These are phyloP conservation scores for Lactifluus volemus DNA, from an alignment of 768 basidiomycete species.

Conservation along the genomic window DNA sequence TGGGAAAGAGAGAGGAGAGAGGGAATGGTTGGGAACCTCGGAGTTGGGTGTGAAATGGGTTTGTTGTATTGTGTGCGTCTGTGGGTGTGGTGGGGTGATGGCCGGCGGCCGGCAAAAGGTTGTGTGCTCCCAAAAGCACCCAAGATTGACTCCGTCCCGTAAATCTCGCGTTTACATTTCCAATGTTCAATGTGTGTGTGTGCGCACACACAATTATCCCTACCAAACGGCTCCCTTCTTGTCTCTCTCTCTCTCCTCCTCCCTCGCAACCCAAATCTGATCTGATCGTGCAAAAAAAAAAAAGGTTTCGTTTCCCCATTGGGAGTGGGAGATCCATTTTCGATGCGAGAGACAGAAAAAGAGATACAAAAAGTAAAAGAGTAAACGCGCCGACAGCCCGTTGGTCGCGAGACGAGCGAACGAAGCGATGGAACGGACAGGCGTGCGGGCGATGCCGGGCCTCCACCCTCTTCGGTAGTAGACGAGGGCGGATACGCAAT, in stretches of 20 bases:
- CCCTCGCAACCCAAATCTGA: neutral
- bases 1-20: neutral
- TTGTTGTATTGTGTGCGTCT: neutral
- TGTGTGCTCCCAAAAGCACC: too few species aligned
- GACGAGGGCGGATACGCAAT: conserved; percentile 7
- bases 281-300: neutral
- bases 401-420: neutral
- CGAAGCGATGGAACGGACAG: neutral
- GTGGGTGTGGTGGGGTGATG: neutral
- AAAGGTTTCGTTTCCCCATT: neutral
- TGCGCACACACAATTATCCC: neutral
- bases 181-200: too few species aligned
- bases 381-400: neutral
- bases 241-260: too few species aligned
- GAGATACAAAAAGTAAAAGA: too few species aligned
- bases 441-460: conserved; percentile 14
- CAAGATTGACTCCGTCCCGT: neutral
- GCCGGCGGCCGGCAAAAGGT: neutral
- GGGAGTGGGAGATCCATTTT: neutral
- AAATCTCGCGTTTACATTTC: too few species aligned
- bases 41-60: neutral
- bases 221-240: too few species aligned
- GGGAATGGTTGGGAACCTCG: too few species aligned
- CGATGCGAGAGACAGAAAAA: too few species aligned
- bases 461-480: neutral